Conservation (phyloP, 768 basidiomycete genomes). For the Leucogyrophana mollusca region DNA sequence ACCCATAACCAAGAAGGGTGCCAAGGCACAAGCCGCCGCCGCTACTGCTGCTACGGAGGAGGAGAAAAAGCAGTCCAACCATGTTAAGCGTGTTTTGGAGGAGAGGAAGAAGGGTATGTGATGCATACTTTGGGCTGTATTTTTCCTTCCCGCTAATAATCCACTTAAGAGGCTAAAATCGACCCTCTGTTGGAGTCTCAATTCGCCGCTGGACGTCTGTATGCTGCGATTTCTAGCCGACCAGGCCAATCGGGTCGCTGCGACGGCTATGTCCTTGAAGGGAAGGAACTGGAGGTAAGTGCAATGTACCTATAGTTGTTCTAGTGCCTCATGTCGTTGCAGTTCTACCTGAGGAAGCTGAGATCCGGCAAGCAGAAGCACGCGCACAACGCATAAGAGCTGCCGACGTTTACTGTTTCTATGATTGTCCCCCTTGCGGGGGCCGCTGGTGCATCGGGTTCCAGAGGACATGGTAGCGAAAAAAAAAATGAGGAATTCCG, state of each 20-base stretch:
- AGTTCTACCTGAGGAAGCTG: slow-evolving; percentile 96
- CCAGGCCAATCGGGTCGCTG: slow-evolving; percentile 96
- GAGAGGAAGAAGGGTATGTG: slow-evolving; percentile 85
- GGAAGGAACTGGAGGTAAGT: slow-evolving; percentile 94
- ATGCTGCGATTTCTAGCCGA: slow-evolving; percentile 90
- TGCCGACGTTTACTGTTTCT: background rate
- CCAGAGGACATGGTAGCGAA: slow-evolving; percentile 5
- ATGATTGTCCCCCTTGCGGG: slow-evolving; percentile 1
- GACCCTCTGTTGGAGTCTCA: slow-evolving; percentile 87
- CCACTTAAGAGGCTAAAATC: slow-evolving; percentile 74
- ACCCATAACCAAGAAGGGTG: slow-evolving; percentile 87
- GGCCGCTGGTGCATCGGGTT: slow-evolving; percentile 4
- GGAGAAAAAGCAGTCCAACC: slow-evolving; percentile 83
- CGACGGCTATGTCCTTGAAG: slow-evolving; percentile 97
- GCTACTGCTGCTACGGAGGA: slow-evolving; percentile 46
- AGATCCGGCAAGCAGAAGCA: slow-evolving; percentile 96
- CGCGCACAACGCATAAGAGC: slow-evolving; percentile 48
- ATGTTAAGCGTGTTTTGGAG: slow-evolving; percentile 82
- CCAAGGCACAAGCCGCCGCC: slow-evolving; percentile 52
- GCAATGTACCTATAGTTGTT: background rate
- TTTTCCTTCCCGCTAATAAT: slow-evolving; percentile 14
- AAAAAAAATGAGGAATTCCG: slow-evolving; percentile 4
- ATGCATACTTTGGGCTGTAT: slow-evolving; percentile 2
- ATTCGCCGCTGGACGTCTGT: slow-evolving; percentile 93
- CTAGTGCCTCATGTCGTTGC: slow-evolving; percentile 21